A percentile compares a stretch with the other conserved stretches of the same genome.
Conservation (phyloP, 176 grass and related monocot species). For the sorghum (Sorghum bicolor) region DNA sequence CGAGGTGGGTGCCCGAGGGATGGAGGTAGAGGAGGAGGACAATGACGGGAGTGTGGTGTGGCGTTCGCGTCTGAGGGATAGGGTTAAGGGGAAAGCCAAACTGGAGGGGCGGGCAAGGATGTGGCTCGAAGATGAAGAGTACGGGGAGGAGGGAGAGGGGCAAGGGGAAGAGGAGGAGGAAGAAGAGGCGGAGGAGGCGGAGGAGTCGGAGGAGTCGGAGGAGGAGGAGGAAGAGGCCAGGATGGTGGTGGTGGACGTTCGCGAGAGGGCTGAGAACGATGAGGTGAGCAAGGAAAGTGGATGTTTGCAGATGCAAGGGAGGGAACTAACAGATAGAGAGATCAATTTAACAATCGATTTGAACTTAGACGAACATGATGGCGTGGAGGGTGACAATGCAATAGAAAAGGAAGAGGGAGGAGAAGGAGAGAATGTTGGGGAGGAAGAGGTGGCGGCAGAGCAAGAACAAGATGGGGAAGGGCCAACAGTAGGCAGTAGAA, state of each 20-base stretch:
- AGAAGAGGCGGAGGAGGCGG: not conserved
- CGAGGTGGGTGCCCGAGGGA: conserved; percentile 6
- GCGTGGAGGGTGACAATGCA: conserved; percentile 20
- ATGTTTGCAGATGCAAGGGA: conserved; percentile 20
- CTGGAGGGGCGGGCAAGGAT: conserved; percentile 36
- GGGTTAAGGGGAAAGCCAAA: conserved; percentile 57
- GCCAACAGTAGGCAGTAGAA: not conserved
- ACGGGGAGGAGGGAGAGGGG: not conserved
- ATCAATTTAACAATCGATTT: conserved; percentile 55
- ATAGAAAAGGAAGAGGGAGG: conserved; percentile 20
- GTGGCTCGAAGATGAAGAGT: conserved; percentile 24
- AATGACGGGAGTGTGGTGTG: conserved; percentile 43
- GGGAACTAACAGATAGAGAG: conserved; percentile 38
- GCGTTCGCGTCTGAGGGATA: conserved; percentile 65
- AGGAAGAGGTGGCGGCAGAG: not conserved
- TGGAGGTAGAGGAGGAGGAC: conserved; percentile 28
- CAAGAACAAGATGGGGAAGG: conserved; percentile 6
- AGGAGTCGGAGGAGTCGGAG: not conserved
- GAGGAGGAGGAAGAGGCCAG: conserved; percentile 6
- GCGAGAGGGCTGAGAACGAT: conserved; percentile 15
- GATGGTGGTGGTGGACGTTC: conserved; percentile 33
- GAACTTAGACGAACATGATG: conserved; percentile 23
- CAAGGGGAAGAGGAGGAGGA: not conserved
- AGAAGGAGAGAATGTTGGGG: not conserved
- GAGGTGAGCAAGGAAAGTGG: conserved; percentile 18